These are phyloP conservation scores for Aciculosporium take DNA, from an alignment of 2,329 filamentous ascomycete species.

Conservation along the genomic window DNA sequence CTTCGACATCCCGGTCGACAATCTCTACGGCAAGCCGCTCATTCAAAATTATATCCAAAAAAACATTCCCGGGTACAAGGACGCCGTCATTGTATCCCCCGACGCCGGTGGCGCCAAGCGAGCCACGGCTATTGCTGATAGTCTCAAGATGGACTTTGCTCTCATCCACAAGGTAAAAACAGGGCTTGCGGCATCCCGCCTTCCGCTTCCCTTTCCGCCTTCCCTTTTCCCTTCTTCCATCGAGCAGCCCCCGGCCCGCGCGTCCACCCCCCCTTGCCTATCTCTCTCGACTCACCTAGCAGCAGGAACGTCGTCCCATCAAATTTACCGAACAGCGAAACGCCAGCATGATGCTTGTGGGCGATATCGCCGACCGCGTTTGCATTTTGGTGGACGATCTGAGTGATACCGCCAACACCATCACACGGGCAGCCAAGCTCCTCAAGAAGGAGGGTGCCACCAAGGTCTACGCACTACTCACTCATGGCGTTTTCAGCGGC, in stretches of 20 bases:
- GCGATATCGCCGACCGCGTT: constrained; percentile 64
- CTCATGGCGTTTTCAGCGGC: constrained; percentile 87
- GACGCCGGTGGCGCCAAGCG: constrained; percentile 95
- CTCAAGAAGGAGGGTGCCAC: constrained; percentile 91
- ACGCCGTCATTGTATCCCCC: constrained; percentile 86
- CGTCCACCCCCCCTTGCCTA: background rate
- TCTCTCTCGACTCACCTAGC: constrained; percentile 16
- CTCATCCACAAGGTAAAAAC: constrained; percentile 76
- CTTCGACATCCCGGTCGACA: constrained; percentile 97
- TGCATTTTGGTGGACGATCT: constrained; percentile 91
- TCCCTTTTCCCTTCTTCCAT: background rate
- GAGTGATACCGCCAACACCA: constrained; percentile 92
- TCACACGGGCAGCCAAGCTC: constrained; percentile 91
- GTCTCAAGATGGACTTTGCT: constrained; percentile 85
- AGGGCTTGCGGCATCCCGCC: background rate
- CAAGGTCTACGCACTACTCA: constrained; percentile 80
- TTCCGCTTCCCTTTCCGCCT: constrained; percentile 15
- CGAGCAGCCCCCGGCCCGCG: constrained; percentile 6
- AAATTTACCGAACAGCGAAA: constrained; percentile 81
- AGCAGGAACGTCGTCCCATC: constrained; percentile 72
- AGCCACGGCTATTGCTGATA: constrained; percentile 87
- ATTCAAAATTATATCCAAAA: constrained; percentile 60
- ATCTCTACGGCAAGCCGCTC: constrained; percentile 74
- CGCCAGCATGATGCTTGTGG: constrained; percentile 90
- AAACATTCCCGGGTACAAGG: constrained; percentile 69